Evolutionary conservation across 345 rosid genomes (phyloP), one percentile per base, ranked within the genome.

Genomic region (Alliaria petiolata): DNA sequence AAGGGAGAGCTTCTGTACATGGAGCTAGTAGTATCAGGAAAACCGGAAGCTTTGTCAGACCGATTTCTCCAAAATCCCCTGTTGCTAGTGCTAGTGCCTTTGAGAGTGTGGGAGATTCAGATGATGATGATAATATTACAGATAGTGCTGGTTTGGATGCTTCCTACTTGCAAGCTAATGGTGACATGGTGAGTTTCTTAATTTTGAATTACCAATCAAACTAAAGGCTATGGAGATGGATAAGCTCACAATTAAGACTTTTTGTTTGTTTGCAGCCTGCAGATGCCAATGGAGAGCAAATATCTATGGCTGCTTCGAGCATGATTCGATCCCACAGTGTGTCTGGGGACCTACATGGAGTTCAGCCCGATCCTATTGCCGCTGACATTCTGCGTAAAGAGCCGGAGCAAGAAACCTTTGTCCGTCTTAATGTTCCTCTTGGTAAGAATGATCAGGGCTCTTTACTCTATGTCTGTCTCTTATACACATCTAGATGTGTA

Each of bases 321-420:
- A 87, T 92, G 92, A 92, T 95, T 77, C 89, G 96, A 44, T 87
- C 99, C 38, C 98, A 95, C 69, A 92, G 99, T 72, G 86, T 90
- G 13, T 85, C 99, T 45, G 98, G 97, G 31, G 97, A 95, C 67
- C 81, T 95, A 55, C 98, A 92, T 83, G 99, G 97, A 35, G 98
- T 95, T 78, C 99, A 87, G 79, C 98, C 99, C 22, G 95, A 95
- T 83, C 99, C 98, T 67, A 86, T 95, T 76, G 92, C 99, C 1
- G 99, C 99, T 71, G 99, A 95, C 76, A 90, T 95, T 82, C 81
- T 95, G 40, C 87, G 99, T 83, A 95, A 85, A 80, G 99, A 90
- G 80, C 98, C 98, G 3, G 99, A 95, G 85, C 98, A 95, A 0
- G 99, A 92, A 76, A 90, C 87, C 47, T 95, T 95, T 82, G 91